phyloP scores from a whole-genome alignment of 139 green algal species.

The Chlamydomonas incerta region DNA sequence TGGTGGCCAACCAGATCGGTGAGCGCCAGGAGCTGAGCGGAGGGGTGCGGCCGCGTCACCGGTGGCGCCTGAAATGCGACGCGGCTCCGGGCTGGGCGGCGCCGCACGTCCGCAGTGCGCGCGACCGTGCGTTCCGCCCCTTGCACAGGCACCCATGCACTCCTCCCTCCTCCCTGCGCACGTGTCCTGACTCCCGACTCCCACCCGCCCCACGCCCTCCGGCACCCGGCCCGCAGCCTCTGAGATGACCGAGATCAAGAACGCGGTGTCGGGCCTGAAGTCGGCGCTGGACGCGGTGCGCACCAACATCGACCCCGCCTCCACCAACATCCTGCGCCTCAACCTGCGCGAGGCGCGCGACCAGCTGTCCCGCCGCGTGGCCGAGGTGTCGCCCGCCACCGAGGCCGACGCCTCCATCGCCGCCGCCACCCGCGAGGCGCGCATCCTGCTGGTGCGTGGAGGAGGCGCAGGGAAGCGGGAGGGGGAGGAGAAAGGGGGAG shows the following conservation, averaged over 20 bases:
- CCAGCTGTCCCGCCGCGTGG: constrained; percentile 62
- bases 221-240: constrained; percentile 52
- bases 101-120: too few relatives aligned
- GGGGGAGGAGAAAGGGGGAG: constrained; percentile 59
- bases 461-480: too few relatives aligned
- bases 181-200: background rate
- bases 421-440: constrained; percentile 63
- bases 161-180: too few relatives aligned
- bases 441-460: constrained; percentile 51
- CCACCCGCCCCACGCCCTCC: background rate
- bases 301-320: constrained; percentile 61
- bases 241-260: constrained; percentile 75
- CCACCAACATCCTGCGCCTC: constrained; percentile 64
- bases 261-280: constrained; percentile 64
- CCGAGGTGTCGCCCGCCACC: constrained; percentile 57
- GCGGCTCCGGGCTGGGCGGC: too few relatives aligned
- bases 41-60: too few relatives aligned
- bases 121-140: too few relatives aligned
- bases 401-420: constrained; percentile 48
- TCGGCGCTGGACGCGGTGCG: constrained; percentile 63
- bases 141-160: too few relatives aligned
- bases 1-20: constrained; percentile 70
- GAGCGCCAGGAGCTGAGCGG: too few relatives aligned
- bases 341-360: constrained; percentile 74
- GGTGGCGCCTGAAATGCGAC: too few relatives aligned